Conservation (phyloP, 352 stramenopile genomes). For the Achlya hypogyna region DNA sequence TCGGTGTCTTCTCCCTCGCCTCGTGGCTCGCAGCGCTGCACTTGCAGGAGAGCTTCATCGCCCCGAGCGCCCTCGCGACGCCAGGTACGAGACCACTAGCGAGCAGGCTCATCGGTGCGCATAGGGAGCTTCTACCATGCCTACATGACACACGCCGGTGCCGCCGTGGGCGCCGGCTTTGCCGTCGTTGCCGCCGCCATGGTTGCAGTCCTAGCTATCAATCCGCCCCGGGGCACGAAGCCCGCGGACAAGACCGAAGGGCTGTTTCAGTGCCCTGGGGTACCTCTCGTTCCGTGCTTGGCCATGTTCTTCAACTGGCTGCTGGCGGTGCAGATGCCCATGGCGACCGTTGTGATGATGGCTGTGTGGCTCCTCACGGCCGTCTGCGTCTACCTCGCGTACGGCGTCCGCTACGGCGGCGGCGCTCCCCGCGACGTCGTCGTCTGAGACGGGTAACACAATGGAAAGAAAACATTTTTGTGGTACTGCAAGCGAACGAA, state of each 20-base stretch:
- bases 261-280: constrained; percentile 49
- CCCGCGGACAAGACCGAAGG: constrained; percentile 23
- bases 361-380: constrained; percentile 54
- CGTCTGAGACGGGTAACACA: too few species aligned
- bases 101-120: too few species aligned
- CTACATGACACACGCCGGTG: constrained; percentile 47
- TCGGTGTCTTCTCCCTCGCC: constrained; percentile 39
- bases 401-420: constrained; percentile 48
- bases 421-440: constrained; percentile 37
- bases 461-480: background rate
- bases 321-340: constrained; percentile 71
- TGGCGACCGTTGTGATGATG: constrained; percentile 51
- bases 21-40: constrained; percentile 64
- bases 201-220: constrained; percentile 10
- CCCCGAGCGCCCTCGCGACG: constrained; percentile 23
- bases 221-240: constrained; percentile 14
- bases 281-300: constrained; percentile 65
- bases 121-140: constrained; percentile 29
- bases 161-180: constrained; percentile 38
- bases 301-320: constrained; percentile 87
- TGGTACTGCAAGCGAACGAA: background rate
- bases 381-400: constrained; percentile 51
- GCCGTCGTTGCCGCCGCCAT: constrained; percentile 13
- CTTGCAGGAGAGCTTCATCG: constrained; percentile 39
- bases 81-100: too few species aligned